phyloP scores from a whole-genome alignment of 1,139 yeast species.

The Spencermartinsiella ligniputridi region DNA sequence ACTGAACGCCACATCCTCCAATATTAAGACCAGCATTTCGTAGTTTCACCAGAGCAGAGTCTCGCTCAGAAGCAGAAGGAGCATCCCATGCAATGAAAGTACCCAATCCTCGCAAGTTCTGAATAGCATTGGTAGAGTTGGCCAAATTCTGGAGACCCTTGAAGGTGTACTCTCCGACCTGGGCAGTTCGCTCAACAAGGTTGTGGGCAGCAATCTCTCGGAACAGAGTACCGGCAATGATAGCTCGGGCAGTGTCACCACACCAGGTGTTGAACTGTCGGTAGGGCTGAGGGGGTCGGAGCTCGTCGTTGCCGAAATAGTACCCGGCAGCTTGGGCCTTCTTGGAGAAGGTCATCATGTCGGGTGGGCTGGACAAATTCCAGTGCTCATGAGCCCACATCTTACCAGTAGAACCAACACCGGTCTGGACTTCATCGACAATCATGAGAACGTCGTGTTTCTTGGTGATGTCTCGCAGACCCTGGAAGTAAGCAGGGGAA shows the following conservation, averaged over 20 bases:
- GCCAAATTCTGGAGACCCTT: conserved; percentile 48
- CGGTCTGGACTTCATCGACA: conserved; percentile 83
- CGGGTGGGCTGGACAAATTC: conserved; percentile 67
- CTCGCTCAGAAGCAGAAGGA: conserved; percentile 50
- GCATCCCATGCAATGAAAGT: conserved; percentile 79
- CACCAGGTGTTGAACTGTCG: conserved; percentile 92
- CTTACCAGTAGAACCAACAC: conserved; percentile 80
- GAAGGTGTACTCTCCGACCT: conserved; percentile 62
- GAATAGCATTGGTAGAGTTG: conserved; percentile 45
- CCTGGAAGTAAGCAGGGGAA: conserved; percentile 69
- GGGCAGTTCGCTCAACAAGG: conserved; percentile 49
- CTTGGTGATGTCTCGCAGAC: conserved; percentile 64
- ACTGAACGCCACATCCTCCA: conserved; percentile 75
- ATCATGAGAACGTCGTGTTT: conserved; percentile 65
- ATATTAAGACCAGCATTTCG: conserved; percentile 63
- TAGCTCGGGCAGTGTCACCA: conserved; percentile 79
- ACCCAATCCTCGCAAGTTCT: conserved; percentile 71
- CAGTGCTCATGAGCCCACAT: conserved; percentile 88
- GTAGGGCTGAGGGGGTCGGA: conserved; percentile 67
- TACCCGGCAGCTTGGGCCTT: conserved; percentile 85
- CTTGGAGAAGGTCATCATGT: conserved; percentile 78
- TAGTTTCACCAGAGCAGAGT: conserved; percentile 53
- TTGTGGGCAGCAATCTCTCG: conserved; percentile 58
- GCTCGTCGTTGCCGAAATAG: conserved; percentile 65
- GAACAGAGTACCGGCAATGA: conserved; percentile 67